Evolutionary conservation across 2,329 filamentous ascomycete species (phyloP).

Genomic region (Thielaviopsis cerberus): DNA sequence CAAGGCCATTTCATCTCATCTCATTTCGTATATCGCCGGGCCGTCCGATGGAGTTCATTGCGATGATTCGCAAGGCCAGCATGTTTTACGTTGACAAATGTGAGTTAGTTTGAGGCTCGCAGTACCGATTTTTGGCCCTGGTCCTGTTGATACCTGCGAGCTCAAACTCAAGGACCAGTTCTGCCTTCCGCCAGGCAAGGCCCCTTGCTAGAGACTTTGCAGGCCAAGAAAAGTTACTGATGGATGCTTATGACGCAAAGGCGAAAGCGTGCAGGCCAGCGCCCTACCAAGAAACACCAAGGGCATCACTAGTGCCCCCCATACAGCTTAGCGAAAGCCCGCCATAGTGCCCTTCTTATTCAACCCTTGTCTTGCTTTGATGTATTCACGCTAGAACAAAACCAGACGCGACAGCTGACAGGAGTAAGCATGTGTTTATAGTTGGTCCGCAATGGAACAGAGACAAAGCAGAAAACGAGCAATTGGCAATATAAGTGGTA

Average conservation of each 20-base stretch:
- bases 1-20: neutral
- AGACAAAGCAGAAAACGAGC: neutral
- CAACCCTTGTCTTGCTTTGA: neutral
- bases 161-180: too few species aligned
- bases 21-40: neutral
- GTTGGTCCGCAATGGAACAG: neutral
- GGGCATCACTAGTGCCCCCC: neutral
- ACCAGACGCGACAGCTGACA: neutral
- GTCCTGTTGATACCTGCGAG: too few species aligned
- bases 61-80: too few species aligned
- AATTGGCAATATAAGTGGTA: neutral
- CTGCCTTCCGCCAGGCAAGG: neutral
- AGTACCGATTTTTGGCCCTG: too few species aligned
- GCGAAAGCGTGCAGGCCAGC: too few species aligned
- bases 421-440: neutral
- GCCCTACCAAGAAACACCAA: neutral
- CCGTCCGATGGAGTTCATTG: neutral
- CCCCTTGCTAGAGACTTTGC: too few species aligned
- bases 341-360: neutral
- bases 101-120: neutral
- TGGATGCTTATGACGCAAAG: too few species aligned
- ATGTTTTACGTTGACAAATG: too few species aligned
- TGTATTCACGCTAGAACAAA: neutral
- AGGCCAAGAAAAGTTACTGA: neutral
- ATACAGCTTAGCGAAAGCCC: neutral